Conservation (phyloP, 164 flowering plant genomes). For the Stephania cephalantha region DNA sequence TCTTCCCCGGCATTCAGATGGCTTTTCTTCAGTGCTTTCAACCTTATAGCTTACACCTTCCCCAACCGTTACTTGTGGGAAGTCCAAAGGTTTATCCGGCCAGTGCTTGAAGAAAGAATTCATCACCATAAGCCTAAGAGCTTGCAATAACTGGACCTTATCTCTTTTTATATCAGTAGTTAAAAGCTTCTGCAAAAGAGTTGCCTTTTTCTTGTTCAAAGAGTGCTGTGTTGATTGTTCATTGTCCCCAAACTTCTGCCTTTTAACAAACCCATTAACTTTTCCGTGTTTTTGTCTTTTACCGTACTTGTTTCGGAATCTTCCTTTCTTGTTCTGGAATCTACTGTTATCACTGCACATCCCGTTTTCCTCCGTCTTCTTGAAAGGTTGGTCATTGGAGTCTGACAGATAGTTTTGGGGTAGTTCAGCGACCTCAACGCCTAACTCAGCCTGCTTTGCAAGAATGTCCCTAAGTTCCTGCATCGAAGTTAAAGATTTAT, state of each 20-base stretch:
- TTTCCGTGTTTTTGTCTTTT: constrained; percentile 37
- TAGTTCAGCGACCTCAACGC: constrained; percentile 85
- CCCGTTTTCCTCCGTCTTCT: constrained; percentile 17
- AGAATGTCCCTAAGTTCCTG: constrained; percentile 89
- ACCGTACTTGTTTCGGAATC: constrained; percentile 39
- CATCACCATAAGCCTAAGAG: constrained; percentile 66
- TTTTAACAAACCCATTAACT: constrained; percentile 31
- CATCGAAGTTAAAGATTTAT: not conserved
- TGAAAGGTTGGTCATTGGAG: constrained; percentile 28
- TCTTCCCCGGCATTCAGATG: constrained; percentile 7
- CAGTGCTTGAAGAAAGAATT: constrained; percentile 64
- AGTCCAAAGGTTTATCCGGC: constrained; percentile 53
- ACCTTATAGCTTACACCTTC: constrained; percentile 25
- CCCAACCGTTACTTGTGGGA: constrained; percentile 41
- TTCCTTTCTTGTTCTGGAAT: constrained; percentile 37
- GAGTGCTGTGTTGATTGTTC: constrained; percentile 20
- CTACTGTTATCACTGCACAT: constrained; percentile 28
- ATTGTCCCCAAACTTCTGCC: constrained; percentile 24
- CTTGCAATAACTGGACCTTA: constrained; percentile 61
- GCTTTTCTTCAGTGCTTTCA: constrained; percentile 10
- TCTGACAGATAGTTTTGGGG: constrained; percentile 66
- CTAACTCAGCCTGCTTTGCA: constrained; percentile 86
- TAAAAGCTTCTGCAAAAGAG: constrained; percentile 79
- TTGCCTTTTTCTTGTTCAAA: constrained; percentile 34
- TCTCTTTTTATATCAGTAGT: constrained; percentile 64